These are phyloP conservation scores for Penicillium janthinellum DNA, from an alignment of 2,329 filamentous ascomycete species.

Conservation along the genomic window DNA sequence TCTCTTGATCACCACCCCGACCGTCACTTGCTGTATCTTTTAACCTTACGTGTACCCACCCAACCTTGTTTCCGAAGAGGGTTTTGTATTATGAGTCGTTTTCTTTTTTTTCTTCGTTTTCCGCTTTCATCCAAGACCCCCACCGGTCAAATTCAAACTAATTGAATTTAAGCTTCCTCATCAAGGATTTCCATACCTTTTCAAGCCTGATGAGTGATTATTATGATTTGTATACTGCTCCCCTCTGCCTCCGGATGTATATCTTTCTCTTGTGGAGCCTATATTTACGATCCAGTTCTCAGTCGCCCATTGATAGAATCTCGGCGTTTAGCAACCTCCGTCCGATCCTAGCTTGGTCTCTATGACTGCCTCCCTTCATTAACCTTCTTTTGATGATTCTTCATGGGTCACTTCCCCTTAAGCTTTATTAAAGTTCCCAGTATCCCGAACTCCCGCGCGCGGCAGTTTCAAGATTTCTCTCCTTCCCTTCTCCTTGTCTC, in stretches of 20 bases:
- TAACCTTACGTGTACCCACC: constrained; percentile 26
- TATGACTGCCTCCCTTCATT: constrained; percentile 28
- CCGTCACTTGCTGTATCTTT: constrained; percentile 24
- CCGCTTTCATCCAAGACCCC: not conserved
- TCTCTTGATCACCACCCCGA: constrained; percentile 15
- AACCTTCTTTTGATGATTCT: constrained; percentile 33
- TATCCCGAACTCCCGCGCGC: not conserved
- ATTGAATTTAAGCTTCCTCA: not conserved
- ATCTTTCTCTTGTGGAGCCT: not conserved
- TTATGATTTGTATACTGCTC: not conserved
- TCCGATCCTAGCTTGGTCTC: constrained; percentile 20
- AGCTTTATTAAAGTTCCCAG: constrained; percentile 13
- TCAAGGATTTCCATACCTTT: not conserved
- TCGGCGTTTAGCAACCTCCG: constrained; percentile 30
- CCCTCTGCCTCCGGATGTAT: too few relatives aligned
- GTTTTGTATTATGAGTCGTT: constrained; percentile 14
- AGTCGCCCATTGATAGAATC: constrained; percentile 20
- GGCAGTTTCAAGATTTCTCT: not conserved
- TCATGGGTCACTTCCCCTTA: constrained; percentile 6
- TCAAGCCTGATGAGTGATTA: not conserved
- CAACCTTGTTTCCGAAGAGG: constrained; percentile 21
- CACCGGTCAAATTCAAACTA: not conserved
- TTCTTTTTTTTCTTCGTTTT: constrained; percentile 3
- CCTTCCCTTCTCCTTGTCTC: constrained; percentile 9
- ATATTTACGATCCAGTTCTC: not conserved